Evolutionary conservation across 2,329 filamentous ascomycete species (phyloP).

Genomic region (Ascochyta rabiei): DNA sequence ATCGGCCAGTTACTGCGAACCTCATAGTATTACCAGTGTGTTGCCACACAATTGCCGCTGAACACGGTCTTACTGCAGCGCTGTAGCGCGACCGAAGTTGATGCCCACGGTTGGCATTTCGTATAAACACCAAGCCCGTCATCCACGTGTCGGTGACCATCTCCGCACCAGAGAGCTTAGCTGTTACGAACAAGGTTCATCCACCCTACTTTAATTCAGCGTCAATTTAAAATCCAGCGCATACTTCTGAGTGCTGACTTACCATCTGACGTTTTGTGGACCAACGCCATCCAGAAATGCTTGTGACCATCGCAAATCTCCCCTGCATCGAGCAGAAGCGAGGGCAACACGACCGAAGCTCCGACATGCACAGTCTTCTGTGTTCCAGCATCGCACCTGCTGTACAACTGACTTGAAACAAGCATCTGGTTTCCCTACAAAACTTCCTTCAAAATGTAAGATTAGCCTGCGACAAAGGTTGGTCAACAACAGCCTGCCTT

Average conservation of each 20-base stretch:
- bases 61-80: not conserved
- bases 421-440: not conserved
- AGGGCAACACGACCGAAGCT: slow-evolving; percentile 12
- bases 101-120: not conserved
- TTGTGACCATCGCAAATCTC: not conserved
- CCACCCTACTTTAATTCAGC: slow-evolving; percentile 18
- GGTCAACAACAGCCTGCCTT: slow-evolving; percentile 7
- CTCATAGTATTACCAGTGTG: not conserved
- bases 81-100: not conserved
- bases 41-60: not conserved
- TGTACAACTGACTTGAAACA: slow-evolving; percentile 15
- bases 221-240: slow-evolving; percentile 8
- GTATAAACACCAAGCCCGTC: not conserved
- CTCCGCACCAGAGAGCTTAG: slow-evolving; percentile 2
- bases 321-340: slow-evolving; percentile 14
- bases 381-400: slow-evolving; percentile 5
- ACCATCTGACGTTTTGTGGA: not conserved
- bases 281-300: not conserved
- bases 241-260: not conserved
- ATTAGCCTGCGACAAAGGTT: not conserved
- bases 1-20: not conserved
- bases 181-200: slow-evolving; percentile 10
- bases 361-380: not conserved
- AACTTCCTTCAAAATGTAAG: not conserved
- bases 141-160: not conserved